Percentiles rank a stretch among this genome's conserved stretches.
Conservation (phyloP, 2,329 filamentous ascomycete genomes). For the Aspergillus pseudonomiae region DNA sequence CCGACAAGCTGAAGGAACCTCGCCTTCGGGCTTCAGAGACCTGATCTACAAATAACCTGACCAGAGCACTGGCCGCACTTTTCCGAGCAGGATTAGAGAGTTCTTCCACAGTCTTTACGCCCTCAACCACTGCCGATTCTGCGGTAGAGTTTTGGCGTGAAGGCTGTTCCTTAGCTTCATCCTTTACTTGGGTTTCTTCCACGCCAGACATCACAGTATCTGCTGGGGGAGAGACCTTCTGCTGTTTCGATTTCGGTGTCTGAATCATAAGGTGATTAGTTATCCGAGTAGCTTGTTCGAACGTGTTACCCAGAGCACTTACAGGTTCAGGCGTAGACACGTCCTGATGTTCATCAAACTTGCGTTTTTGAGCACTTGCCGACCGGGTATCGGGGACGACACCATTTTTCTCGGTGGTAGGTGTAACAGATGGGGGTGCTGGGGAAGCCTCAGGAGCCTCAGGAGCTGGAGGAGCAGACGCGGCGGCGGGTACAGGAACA, state of each 20-base stretch:
- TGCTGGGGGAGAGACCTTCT: slow-evolving; percentile 37
- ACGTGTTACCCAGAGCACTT: slow-evolving; percentile 17
- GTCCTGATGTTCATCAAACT: slow-evolving; percentile 45
- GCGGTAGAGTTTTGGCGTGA: slow-evolving; percentile 34
- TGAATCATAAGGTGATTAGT: slow-evolving; percentile 32
- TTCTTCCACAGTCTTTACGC: slow-evolving; percentile 45
- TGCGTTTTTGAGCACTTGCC: slow-evolving; percentile 47
- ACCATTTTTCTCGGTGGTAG: slow-evolving; percentile 33
- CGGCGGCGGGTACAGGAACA: slow-evolving; percentile 25
- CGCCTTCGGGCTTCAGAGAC: slow-evolving; percentile 70
- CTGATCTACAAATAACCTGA: slow-evolving; percentile 68
- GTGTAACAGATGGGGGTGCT: slow-evolving; percentile 23
- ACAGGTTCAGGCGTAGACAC: slow-evolving; percentile 33
- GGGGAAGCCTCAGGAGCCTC: slow-evolving; percentile 22
- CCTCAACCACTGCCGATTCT: slow-evolving; percentile 35
- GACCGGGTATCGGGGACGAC: slow-evolving; percentile 25
- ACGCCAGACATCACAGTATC: slow-evolving; percentile 24
- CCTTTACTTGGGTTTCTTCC: slow-evolving; percentile 35
- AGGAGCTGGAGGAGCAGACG: slow-evolving; percentile 25
- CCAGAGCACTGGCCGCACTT: slow-evolving; percentile 69
- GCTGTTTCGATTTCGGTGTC: slow-evolving; percentile 47
- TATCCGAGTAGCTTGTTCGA: slow-evolving; percentile 26
- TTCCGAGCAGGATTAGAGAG: slow-evolving; percentile 67
- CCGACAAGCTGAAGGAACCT: slow-evolving; percentile 63
- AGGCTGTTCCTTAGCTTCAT: slow-evolving; percentile 32